phyloP scores from a whole-genome alignment of 2,329 filamentous ascomycete species.

The Penicillium brasilianum region DNA sequence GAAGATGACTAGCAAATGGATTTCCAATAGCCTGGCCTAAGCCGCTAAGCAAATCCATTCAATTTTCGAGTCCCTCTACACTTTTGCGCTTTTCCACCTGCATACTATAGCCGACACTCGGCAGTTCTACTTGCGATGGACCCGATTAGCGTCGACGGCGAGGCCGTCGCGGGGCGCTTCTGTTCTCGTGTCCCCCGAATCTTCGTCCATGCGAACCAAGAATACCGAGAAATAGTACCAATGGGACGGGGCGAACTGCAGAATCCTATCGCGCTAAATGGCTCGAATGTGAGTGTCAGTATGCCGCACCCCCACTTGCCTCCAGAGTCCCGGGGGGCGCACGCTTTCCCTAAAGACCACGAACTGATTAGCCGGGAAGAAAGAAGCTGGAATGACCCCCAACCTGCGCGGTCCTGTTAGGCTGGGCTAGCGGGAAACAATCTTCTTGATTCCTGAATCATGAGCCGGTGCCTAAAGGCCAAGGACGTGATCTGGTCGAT shows the following conservation, averaged over 20 bases:
- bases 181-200: neutral
- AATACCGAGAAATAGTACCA: conserved; percentile 6
- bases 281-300: neutral
- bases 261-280: neutral
- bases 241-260: conserved; percentile 1
- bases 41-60: neutral
- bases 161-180: neutral
- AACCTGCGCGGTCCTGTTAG: conserved; percentile 10
- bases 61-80: neutral
- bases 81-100: neutral
- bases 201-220: conserved; percentile 3
- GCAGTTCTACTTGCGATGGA: neutral
- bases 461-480: conserved; percentile 11
- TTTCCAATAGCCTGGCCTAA: neutral
- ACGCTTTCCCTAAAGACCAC: neutral
- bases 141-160: conserved; percentile 2
- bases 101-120: neutral
- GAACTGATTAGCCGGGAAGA: neutral
- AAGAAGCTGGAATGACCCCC: neutral
- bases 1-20: too few species aligned
- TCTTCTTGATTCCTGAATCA: conserved; percentile 19
- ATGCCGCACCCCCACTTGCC: neutral
- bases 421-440: neutral
- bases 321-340: neutral
- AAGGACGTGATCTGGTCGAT: conserved; percentile 23